Evolutionary conservation across 106 monocot species (phyloP), one percentile per base, ranked within the genome.

Genomic region (Cymbidium sinense): DNA sequence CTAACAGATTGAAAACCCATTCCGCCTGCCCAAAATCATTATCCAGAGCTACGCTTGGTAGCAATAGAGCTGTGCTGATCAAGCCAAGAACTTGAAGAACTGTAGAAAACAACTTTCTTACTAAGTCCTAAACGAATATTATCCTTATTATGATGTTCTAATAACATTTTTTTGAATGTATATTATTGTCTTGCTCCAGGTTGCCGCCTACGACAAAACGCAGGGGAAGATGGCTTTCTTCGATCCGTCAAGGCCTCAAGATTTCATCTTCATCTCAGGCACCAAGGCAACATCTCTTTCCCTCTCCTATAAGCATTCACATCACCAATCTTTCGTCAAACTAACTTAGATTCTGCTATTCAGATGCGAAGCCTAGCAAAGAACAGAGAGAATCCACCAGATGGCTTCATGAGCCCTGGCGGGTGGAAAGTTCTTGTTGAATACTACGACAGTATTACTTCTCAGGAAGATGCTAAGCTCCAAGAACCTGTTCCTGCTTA

Each of bases 341-440:
- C 69, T 17, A 80, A 64, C 13, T 23, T 9, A 31, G 0, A 23
- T 35, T 70, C 20, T 64, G 7, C 25, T 54, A 36, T 34, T 20
- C 71, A 98, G 96, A 98, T 98, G 96, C 65, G 96, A 78, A 88
- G 80, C 73, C 88, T 94, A 13, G 96, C 96, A 11, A 90, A 83
- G 84, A 98, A 92, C 50, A 35, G 82, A 43, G 85, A 94, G 58
- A 87, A 77, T 64, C 96, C 94, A 35, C 96, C 96, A 8, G 91
- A 94, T 61, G 96, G 96, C 2, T 98, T n/a, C n/a, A n/a, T n/a
- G 96, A 94, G 96, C 85, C 96, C 91, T 7, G 96, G 96, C 34
- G 96, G 96, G 37, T 98, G 96, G 96, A 85, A 94, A 77, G 94
- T 98, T 21, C 84, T 98, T 23, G 91, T 94, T 36, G 96, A 98